phyloP scores from a whole-genome alignment of 768 basidiomycete species.

The Agrocybe praecox region DNA sequence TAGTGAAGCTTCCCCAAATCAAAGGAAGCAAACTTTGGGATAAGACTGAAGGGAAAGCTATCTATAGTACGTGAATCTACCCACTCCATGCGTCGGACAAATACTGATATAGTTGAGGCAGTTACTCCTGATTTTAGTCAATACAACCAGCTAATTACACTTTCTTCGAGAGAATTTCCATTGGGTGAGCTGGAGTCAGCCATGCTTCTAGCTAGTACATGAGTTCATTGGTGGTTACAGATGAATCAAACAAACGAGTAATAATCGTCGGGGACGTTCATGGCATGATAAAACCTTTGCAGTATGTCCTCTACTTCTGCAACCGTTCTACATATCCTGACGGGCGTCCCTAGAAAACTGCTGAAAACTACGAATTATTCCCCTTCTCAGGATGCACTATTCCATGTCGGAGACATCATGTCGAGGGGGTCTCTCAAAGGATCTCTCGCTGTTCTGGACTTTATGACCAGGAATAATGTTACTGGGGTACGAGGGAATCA shows the following conservation, averaged over 20 bases:
- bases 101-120: slow-evolving; percentile 14
- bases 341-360: slow-evolving; percentile 56
- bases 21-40: not conserved
- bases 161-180: slow-evolving; percentile 55
- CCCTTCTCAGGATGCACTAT: slow-evolving; percentile 61
- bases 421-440: slow-evolving; percentile 64
- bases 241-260: slow-evolving; percentile 52
- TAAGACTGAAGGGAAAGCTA: not conserved
- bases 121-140: slow-evolving; percentile 59
- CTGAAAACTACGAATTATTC: slow-evolving; percentile 64
- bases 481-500: slow-evolving; percentile 93
- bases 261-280: slow-evolving; percentile 90
- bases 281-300: slow-evolving; percentile 70
- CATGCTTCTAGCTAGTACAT: not conserved
- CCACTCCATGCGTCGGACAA: not conserved
- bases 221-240: slow-evolving; percentile 31
- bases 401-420: slow-evolving; percentile 85
- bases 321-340: not conserved
- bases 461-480: slow-evolving; percentile 63
- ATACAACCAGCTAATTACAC: slow-evolving; percentile 42
- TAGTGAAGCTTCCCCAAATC: slow-evolving; percentile 1
- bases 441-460: slow-evolving; percentile 66
- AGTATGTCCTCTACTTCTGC: slow-evolving; percentile 44
- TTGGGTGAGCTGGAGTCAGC: slow-evolving; percentile 36
- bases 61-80: not conserved